These are phyloP conservation scores for Tylopilus rubrobrunneus DNA, from an alignment of 768 basidiomycete genomes.

Conservation along the genomic window DNA sequence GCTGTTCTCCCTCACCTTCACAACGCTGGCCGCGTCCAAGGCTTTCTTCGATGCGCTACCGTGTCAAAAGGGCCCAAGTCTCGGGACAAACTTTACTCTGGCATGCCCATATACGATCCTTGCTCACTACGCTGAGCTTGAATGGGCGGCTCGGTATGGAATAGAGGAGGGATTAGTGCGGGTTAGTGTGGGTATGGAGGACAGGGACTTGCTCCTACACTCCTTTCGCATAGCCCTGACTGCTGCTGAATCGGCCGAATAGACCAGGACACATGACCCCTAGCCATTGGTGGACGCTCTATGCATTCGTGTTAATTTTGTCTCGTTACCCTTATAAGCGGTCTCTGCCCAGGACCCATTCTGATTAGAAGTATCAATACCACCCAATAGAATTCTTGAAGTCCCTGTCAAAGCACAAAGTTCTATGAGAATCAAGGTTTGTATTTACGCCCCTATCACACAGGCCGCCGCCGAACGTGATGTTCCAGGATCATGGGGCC, in stretches of 20 bases:
- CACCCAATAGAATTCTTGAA: not conserved
- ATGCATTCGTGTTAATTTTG: not conserved
- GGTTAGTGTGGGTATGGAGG: constrained; percentile 90
- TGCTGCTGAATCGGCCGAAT: constrained; percentile 57
- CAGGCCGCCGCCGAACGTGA: not conserved
- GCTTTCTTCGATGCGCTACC: constrained; percentile 84
- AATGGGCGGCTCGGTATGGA: constrained; percentile 86
- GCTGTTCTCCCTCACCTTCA: constrained; percentile 85
- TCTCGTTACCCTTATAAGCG: not conserved
- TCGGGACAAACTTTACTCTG: constrained; percentile 95
- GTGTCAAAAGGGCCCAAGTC: constrained; percentile 85
- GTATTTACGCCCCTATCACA: not conserved
- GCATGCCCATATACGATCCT: constrained; percentile 92
- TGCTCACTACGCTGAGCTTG: constrained; percentile 85
- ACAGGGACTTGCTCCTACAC: constrained; percentile 48
- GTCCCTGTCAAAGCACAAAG: not conserved
- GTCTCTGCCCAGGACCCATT: not conserved
- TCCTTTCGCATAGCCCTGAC: constrained; percentile 63
- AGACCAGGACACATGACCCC: not conserved
- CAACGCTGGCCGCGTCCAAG: constrained; percentile 55
- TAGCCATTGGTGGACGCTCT: not conserved
- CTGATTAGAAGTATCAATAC: not conserved
- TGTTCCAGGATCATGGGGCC: not conserved
- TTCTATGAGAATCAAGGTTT: not conserved
- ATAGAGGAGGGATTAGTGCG: constrained; percentile 83